Evolutionary conservation across 805 yeast species (phyloP), one percentile per base, ranked within the genome.

Genomic region (Yarrowia yakushimensis): DNA sequence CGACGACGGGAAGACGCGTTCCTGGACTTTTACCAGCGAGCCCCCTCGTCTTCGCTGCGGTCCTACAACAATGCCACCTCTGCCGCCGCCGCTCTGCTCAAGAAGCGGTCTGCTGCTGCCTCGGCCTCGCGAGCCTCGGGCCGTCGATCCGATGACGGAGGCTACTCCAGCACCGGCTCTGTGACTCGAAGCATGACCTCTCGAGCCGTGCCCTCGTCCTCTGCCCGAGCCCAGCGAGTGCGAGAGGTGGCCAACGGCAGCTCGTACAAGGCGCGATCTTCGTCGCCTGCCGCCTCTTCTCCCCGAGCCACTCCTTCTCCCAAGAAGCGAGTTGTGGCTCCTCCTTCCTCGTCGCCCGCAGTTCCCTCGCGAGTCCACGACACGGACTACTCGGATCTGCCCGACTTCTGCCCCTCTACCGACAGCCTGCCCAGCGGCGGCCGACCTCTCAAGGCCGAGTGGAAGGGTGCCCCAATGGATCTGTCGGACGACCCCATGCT

Each of bases 391-490:
- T 67, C 69, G 25, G 73, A 74, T 65, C 66, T 92, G 63, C 91
- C 91, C 36, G 97, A 91, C 73, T 90, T 80, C 74, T 84, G 90
- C n/a, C 97, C 97, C 3, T 79, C 87, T 18, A 67, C 83, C 13
- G 69, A 78, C 1, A 79, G 87, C 0, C 77, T 92, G 65, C 96
- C 96, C 5, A 68, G 83, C 69, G 20, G 39, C 11, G 77, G 81
- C 63, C 85, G 87, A 76, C 85, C 90, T 67, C 79, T 92, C 68
- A 87, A 87, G 71, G 88, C 96, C 34, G 98, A 93, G 73, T 93
- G 99, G 99, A 93, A 92, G 77, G 99, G 98, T 11, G 96, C 91
- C 69, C 96, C 97, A 36, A 91, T 93, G 97, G 96, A 89, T 73
- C 80, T 93, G 63, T 79, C 86, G 17, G 69, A 74, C 31, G 98